Conservation (phyloP, 1,284 basidiomycete species). For the Cryptococcus maquisensis region DNA sequence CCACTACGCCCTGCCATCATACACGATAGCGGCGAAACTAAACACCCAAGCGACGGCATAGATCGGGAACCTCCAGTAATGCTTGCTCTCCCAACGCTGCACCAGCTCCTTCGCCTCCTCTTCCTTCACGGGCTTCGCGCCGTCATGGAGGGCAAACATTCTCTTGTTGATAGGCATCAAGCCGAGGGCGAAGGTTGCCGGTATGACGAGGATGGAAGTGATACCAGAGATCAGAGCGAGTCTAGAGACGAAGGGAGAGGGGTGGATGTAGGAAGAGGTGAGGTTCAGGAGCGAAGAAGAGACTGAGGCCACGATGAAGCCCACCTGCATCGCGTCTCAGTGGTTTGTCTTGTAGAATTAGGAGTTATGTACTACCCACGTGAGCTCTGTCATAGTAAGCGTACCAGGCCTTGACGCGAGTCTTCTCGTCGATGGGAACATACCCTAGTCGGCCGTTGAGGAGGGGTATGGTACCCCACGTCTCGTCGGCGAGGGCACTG, state of each 20-base stretch:
- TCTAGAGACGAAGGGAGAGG: constrained; percentile 8
- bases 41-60: constrained; percentile 9
- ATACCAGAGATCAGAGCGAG: constrained; percentile 20
- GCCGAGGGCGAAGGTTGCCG: constrained; percentile 17
- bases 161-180: constrained; percentile 19
- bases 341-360: neutral
- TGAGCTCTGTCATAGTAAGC: constrained; percentile 13
- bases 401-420: constrained; percentile 15
- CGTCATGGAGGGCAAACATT: constrained; percentile 12
- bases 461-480: constrained; percentile 24
- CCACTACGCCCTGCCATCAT: constrained; percentile 1
- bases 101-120: constrained; percentile 15
- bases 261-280: constrained; percentile 16
- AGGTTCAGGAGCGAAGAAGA: constrained; percentile 11
- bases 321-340: constrained; percentile 2
- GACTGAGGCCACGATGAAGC: constrained; percentile 8
- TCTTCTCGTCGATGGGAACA: constrained; percentile 5
- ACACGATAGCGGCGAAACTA: constrained; percentile 3
- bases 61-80: constrained; percentile 12
- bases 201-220: constrained; percentile 16
- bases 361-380: constrained; percentile 12
- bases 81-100: constrained; percentile 18
- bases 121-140: neutral
- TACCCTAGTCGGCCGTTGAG: constrained; percentile 14
- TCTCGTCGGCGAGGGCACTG: constrained; percentile 15